Conservation (phyloP, 1,284 basidiomycete genomes). For the Sphaerobolus stellatus region DNA sequence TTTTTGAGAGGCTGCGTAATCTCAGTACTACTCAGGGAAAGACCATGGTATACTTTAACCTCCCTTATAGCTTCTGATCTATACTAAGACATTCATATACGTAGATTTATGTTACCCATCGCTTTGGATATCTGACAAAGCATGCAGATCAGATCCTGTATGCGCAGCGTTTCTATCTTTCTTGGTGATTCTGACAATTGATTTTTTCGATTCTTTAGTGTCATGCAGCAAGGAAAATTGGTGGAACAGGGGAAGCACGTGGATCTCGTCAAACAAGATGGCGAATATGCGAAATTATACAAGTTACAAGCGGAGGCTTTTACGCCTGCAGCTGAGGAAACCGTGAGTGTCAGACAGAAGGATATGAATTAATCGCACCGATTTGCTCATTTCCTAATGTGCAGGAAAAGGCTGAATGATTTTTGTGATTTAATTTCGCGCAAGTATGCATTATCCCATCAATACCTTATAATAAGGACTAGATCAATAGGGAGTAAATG, state of each 20-base stretch:
- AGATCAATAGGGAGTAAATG: too few relatives aligned
- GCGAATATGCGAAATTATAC: conserved; percentile 33
- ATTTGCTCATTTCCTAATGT: too few relatives aligned
- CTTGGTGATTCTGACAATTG: neutral
- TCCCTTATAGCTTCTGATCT: neutral
- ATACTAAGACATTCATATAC: neutral
- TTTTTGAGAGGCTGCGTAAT: conserved; percentile 51
- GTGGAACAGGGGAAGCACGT: conserved; percentile 36
- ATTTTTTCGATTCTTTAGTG: neutral
- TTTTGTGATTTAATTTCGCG: too few relatives aligned
- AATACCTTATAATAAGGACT: too few relatives aligned
- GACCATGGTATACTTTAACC: conserved; percentile 1
- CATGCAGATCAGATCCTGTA: conserved; percentile 44
- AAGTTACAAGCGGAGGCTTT: conserved; percentile 13
- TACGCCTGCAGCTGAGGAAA: neutral
- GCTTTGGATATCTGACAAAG: conserved; percentile 35
- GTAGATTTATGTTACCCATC: conserved; percentile 39
- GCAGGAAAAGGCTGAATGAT: too few relatives aligned
- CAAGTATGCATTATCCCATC: too few relatives aligned
- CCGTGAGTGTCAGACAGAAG: too few relatives aligned
- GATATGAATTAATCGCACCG: too few relatives aligned
- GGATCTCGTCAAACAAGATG: conserved; percentile 28
- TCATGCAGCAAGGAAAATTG: conserved; percentile 19
- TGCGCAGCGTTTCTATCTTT: conserved; percentile 11
- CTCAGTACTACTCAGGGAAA: conserved; percentile 2